Evolutionary conservation across 169 alveolate species (phyloP).

Genomic region (Cyclospora cayetanensis): DNA sequence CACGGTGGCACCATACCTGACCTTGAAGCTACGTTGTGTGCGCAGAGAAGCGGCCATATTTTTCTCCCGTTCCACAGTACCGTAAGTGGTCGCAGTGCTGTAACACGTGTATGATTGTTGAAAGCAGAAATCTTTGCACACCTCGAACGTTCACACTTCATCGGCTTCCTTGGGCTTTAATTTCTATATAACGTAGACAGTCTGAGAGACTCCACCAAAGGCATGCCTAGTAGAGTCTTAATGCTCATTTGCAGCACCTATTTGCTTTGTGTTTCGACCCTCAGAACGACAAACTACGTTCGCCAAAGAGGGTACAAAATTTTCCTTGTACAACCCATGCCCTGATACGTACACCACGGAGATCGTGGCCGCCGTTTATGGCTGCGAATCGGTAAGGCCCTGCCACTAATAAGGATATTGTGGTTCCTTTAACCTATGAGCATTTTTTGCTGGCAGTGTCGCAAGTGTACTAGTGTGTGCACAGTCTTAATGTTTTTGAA

Average conservation of each 20-base stretch:
- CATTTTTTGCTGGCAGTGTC: too few species aligned
- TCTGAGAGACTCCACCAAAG: too few species aligned
- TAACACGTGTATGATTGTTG: neutral
- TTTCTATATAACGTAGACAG: too few species aligned
- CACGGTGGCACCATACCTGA: neutral
- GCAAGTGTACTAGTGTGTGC: too few species aligned
- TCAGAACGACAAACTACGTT: slow-evolving; percentile 15
- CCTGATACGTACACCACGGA: neutral
- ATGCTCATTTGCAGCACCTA: too few species aligned
- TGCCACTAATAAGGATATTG: too few species aligned
- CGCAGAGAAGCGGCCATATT: slow-evolving; percentile 53
- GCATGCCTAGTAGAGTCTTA: too few species aligned
- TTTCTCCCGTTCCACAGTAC: slow-evolving; percentile 23
- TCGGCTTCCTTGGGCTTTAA: too few species aligned
- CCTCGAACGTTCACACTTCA: too few species aligned
- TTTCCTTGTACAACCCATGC: slow-evolving; percentile 5
- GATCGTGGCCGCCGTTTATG: slow-evolving; percentile 24
- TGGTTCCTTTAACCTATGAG: too few species aligned
- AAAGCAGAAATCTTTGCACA: too few species aligned
- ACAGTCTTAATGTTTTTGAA: too few species aligned
- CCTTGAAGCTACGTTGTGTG: neutral
- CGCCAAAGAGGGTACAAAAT: neutral
- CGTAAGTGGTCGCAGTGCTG: neutral
- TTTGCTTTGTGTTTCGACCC: neutral
- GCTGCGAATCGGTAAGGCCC: slow-evolving; percentile 36